Evolutionary conservation across 768 basidiomycete species (phyloP), one percentile per base, ranked within the genome.

Genomic region (Lactarius psammicola): DNA sequence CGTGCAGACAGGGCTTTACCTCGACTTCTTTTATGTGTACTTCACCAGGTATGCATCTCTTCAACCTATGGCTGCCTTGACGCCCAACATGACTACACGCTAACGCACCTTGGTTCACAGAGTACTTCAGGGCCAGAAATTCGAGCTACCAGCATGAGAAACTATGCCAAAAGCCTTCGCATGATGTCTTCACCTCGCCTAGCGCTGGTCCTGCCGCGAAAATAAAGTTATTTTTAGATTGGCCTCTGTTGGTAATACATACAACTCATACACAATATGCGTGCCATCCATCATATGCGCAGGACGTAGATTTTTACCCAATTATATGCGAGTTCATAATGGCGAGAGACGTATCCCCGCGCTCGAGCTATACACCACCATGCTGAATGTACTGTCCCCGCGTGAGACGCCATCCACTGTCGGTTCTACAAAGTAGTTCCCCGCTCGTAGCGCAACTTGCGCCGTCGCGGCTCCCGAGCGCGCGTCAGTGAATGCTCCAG

Each of bases 21-120:
- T 94, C 68, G 97, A 99, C 81, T 99, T 99, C 78, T 98, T 98
- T 83, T 95, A 95, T 76, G 87, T 96, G 70, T 94, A 92, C 79
- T 88, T 92, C 76, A 93, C 84, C 71, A 85, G 81, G 88, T 87
- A 60, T 70, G 80, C 79, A 11, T 20, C 30, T 63, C 18, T 33
- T 36, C 15, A 38, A 5, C 1, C 7, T 5, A 28, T n/a, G n/a
- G n/a, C n/a, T n/a, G n/a, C 34, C 17, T 20, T 10, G 4, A 36
- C n/a, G n/a, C n/a, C n/a, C n/a, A n/a, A n/a, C n/a, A n/a, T n/a
- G n/a, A 54, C 49, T 17, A 9, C 23, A 31, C 20, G 36, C 53
- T 40, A 17, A 33, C 44, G n/a, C 20, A 26, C 31, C 3, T 59
- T n/a, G 11, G 31, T 30, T 58, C 49, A 49, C 74, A 94, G 92